Percentiles rank a stretch among this genome's conserved stretches.
Conservation (phyloP, 2,329 filamentous ascomycete genomes). For the Coniochaeta prunicola region DNA sequence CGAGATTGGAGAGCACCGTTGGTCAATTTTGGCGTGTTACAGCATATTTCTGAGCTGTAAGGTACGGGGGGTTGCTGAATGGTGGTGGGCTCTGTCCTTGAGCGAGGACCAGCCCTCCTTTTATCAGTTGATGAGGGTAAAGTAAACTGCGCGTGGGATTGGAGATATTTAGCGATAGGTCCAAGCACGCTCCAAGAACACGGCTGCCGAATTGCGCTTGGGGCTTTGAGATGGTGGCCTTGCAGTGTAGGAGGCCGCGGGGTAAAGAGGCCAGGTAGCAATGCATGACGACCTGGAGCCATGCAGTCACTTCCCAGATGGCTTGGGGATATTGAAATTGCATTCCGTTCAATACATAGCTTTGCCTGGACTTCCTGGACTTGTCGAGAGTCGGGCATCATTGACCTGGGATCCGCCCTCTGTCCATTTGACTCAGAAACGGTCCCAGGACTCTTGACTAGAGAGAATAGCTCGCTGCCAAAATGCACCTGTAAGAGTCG, state of each 20-base stretch:
- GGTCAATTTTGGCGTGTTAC: background rate
- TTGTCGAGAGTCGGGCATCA: background rate
- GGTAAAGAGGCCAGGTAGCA: conserved; percentile 1
- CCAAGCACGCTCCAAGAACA: conserved; percentile 3
- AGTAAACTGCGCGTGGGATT: background rate
- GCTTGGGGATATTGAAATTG: background rate
- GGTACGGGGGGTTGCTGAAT: background rate
- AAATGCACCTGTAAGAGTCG: background rate
- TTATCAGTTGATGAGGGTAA: background rate
- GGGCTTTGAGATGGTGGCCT: background rate
- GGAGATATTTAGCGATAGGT: background rate
- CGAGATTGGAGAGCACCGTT: background rate
- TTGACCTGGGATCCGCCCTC: background rate
- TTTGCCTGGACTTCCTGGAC: background rate
- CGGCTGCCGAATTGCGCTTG: background rate
- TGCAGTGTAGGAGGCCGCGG: conserved; percentile 1
- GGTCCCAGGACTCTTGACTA: background rate
- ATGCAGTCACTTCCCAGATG: background rate
- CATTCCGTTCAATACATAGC: background rate
- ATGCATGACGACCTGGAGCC: background rate
- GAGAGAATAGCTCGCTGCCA: background rate
- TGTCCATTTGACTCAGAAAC: background rate
- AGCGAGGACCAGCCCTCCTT: background rate
- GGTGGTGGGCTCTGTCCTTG: background rate
- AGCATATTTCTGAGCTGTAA: conserved; percentile 2